A percentile compares a stretch with the other conserved stretches of the same genome.
phyloP scores from a whole-genome alignment of 441 rosid genomes.

The Populus tomentosa region DNA sequence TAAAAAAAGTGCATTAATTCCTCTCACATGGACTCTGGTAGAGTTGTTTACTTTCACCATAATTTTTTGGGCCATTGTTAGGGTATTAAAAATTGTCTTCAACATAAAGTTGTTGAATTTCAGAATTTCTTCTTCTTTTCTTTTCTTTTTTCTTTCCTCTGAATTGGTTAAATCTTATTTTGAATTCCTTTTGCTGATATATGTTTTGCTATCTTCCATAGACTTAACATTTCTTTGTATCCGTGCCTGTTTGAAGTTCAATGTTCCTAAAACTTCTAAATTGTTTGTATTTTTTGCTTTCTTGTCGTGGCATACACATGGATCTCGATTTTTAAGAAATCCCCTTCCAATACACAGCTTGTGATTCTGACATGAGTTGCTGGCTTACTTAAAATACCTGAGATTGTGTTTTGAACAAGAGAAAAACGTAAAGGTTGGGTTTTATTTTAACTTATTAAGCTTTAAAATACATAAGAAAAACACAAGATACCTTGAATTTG shows the following conservation, averaged over 20 bases:
- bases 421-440: neutral
- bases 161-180: neutral
- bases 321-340: neutral
- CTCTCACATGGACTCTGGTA: slow-evolving; percentile 36
- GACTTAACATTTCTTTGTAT: neutral
- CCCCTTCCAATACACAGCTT: neutral
- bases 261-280: neutral
- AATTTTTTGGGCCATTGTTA: slow-evolving; percentile 15
- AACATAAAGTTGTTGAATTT: neutral
- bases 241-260: neutral
- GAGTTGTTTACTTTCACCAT: slow-evolving; percentile 12
- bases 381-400: neutral
- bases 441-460: neutral
- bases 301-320: neutral
- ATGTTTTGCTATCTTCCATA: neutral
- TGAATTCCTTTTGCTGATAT: neutral
- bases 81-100: slow-evolving; percentile 5
- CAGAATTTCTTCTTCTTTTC: neutral
- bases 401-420: neutral
- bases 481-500: neutral
- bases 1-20: slow-evolving; percentile 29
- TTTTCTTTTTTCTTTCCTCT: neutral
- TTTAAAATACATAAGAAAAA: neutral
- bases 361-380: neutral
- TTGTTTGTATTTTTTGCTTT: neutral